These are phyloP conservation scores for Penicillium coffeae DNA, from an alignment of 495 filamentous ascomycete species.

Conservation along the genomic window DNA sequence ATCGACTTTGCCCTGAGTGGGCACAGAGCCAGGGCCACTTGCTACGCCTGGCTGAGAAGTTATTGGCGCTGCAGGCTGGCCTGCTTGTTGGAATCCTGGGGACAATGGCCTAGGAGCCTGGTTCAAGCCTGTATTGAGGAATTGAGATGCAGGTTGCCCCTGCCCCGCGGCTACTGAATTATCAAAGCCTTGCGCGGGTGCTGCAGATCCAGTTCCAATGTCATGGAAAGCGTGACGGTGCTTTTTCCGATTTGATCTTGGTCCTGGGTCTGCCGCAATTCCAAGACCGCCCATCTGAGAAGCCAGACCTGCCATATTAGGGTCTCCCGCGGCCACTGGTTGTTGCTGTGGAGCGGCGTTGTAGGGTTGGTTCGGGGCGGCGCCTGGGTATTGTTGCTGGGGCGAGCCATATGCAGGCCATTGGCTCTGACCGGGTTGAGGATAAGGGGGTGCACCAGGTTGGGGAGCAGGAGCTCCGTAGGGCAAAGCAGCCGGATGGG, in stretches of 20 bases:
- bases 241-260: conserved; percentile 77
- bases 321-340: conserved; percentile 30
- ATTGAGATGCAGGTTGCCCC: conserved; percentile 57
- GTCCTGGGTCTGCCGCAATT: conserved; percentile 60
- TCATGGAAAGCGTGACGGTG: conserved; percentile 89
- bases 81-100: conserved; percentile 37
- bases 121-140: conserved; percentile 64
- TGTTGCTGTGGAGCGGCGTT: conserved; percentile 29
- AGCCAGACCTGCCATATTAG: conserved; percentile 57
- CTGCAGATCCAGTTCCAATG: conserved; percentile 57
- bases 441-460: conserved; percentile 45
- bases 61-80: conserved; percentile 49
- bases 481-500: conserved; percentile 41
- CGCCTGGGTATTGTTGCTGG: conserved; percentile 20
- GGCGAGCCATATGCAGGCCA: conserved; percentile 43
- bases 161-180: conserved; percentile 53
- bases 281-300: conserved; percentile 85
- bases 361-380: conserved; percentile 30
- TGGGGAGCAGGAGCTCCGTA: conserved; percentile 55
- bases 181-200: conserved; percentile 60
- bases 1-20: conserved; percentile 74
- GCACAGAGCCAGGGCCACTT: conserved; percentile 37
- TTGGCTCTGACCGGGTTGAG: conserved; percentile 33
- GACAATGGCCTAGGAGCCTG: conserved; percentile 47
- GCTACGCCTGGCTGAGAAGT: conserved; percentile 51